Percentiles rank a stretch among this genome's conserved stretches.
Conservation (phyloP, 257 asterid species). For the Parsonsia alboflavescens region DNA sequence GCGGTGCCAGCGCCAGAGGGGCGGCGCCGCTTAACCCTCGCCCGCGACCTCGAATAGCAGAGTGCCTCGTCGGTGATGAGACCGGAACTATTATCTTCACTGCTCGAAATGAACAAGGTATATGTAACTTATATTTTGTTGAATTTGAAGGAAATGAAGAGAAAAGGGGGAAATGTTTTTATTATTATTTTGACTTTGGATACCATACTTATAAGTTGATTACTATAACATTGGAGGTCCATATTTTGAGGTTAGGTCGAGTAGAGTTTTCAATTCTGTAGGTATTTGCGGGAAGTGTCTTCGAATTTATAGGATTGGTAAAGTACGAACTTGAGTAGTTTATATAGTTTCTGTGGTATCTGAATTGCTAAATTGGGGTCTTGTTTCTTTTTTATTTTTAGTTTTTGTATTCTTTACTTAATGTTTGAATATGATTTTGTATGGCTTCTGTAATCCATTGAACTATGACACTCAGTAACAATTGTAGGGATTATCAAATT, state of each 20-base stretch:
- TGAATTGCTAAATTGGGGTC: not conserved
- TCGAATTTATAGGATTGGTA: not conserved
- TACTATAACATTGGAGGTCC: not conserved
- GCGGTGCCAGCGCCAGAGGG: conserved; percentile 19
- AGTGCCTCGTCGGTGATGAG: conserved; percentile 40
- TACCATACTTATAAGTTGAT: not conserved
- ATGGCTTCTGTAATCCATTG: not conserved
- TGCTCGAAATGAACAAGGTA: conserved; percentile 39
- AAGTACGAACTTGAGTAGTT: not conserved
- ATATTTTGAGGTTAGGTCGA: not conserved
- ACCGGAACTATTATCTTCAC: conserved; percentile 35
- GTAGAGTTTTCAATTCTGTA: not conserved
- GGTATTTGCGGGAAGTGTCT: not conserved
- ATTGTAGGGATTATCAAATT: not conserved
- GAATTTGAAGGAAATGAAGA: not conserved
- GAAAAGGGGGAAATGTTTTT: not conserved
- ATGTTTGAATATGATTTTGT: not conserved
- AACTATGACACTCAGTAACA: not conserved
- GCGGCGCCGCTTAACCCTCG: conserved; percentile 25
- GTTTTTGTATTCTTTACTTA: not conserved
- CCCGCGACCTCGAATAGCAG: conserved; percentile 27
- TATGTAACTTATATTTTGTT: not conserved
- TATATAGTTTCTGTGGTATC: not conserved
- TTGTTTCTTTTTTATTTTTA: too few species aligned
- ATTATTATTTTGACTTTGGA: not conserved